phyloP scores from a whole-genome alignment of 805 yeast genomes.

The Maudiozyma turicensis region DNA sequence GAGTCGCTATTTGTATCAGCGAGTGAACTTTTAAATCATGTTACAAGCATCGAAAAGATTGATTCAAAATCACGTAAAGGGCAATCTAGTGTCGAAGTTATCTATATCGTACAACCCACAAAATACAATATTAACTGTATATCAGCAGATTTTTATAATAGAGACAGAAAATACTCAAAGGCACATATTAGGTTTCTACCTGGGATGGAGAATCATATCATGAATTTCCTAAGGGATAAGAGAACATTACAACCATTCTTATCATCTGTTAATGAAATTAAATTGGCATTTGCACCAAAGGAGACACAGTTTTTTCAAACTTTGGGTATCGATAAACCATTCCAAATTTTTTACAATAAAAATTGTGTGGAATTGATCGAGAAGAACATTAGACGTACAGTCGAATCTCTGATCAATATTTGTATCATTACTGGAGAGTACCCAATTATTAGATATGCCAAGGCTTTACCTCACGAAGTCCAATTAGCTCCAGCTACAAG shows the following conservation, averaged over 20 bases:
- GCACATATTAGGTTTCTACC: conserved; percentile 72
- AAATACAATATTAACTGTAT: conserved; percentile 65
- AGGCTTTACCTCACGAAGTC: conserved; percentile 41
- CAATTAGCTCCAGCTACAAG: conserved; percentile 44
- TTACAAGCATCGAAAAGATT: conserved; percentile 54
- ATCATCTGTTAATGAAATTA: conserved; percentile 32
- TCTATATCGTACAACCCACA: conserved; percentile 69
- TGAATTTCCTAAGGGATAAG: conserved; percentile 22
- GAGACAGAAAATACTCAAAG: conserved; percentile 61
- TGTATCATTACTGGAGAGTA: conserved; percentile 79
- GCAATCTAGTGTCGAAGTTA: conserved; percentile 60
- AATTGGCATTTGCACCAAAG: conserved; percentile 48
- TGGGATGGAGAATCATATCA: conserved; percentile 33
- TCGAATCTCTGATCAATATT: conserved; percentile 55
- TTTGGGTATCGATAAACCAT: conserved; percentile 50
- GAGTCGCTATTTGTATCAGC: conserved; percentile 34
- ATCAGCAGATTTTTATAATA: conserved; percentile 56
- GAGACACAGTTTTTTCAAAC: conserved; percentile 60
- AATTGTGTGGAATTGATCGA: conserved; percentile 53
- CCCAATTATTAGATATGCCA: conserved; percentile 68
- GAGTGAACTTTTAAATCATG: conserved; percentile 42
- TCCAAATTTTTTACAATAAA: conserved; percentile 63
- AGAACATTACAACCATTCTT: conserved; percentile 22
- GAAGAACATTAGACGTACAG: conserved; percentile 47
- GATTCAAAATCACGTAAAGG: conserved; percentile 48